Conservation (phyloP, 257 asterid species). For the Linderniella brevidens region DNA sequence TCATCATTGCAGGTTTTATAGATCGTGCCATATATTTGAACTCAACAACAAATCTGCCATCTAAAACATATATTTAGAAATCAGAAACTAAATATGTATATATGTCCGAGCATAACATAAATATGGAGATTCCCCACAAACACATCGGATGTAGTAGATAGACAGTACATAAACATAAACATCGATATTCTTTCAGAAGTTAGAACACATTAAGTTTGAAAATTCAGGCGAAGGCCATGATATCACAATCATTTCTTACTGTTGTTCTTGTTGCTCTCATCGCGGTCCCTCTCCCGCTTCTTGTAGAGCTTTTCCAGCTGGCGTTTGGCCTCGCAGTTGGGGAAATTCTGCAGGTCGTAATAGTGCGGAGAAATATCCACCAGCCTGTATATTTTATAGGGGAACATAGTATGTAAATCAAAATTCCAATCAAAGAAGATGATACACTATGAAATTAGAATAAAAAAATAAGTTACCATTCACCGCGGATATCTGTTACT, state of each 20-base stretch:
- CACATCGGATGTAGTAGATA: no score
- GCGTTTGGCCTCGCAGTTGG: conserved; percentile 83
- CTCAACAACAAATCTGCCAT: no score
- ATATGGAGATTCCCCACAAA: no score
- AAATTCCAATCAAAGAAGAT: background rate
- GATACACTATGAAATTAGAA: background rate
- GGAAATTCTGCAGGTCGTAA: conserved; percentile 70
- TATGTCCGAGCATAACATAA: no score
- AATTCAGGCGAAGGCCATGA: no score
- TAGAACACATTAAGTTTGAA: no score
- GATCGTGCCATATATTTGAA: no score
- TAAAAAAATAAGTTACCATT: conserved; percentile 35
- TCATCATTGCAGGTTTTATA: no score
- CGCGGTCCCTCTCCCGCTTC: conserved; percentile 53
- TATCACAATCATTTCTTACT: conserved; percentile 25
- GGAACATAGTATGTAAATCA: background rate
- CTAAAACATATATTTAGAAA: no score
- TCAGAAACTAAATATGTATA: no score
- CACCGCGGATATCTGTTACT: conserved; percentile 88
- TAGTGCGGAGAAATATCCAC: conserved; percentile 86
- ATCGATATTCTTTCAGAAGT: no score
- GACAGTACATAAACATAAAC: no score
- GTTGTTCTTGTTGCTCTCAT: conserved; percentile 25
- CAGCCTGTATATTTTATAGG: conserved; percentile 34
- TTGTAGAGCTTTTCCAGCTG: conserved; percentile 60